Evolutionary conservation across 2,329 filamentous ascomycete species (phyloP).

Genomic region (Acrodontium crateriforme): DNA sequence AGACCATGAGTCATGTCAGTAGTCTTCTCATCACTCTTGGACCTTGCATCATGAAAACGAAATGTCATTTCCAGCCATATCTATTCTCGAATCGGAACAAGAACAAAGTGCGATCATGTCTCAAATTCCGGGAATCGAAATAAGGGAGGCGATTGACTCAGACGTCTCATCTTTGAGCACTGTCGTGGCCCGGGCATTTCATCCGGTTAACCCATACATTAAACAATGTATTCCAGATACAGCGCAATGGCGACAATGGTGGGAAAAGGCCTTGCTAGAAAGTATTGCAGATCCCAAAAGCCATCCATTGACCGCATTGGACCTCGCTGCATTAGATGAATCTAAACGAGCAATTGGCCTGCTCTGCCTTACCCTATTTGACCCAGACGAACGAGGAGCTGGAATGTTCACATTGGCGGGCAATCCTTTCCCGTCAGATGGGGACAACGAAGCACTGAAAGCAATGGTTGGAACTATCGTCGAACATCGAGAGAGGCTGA

Average conservation of each 20-base stretch:
- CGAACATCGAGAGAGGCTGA: constrained; percentile 5
- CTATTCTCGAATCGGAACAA: too few relatives aligned
- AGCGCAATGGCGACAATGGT: constrained; percentile 10
- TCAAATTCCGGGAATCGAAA: too few relatives aligned
- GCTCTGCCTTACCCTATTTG: constrained; percentile 9
- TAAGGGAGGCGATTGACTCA: neutral
- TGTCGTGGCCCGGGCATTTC: constrained; percentile 16
- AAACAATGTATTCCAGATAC: constrained; percentile 12
- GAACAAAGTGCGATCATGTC: too few relatives aligned
- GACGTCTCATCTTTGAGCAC: constrained; percentile 12
- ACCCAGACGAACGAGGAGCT: constrained; percentile 2
- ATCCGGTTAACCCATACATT: constrained; percentile 13
- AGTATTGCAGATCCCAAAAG: constrained; percentile 7
- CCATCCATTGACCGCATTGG: constrained; percentile 8
- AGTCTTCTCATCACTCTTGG: too few relatives aligned
- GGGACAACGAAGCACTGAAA: constrained; percentile 6
- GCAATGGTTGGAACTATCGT: constrained; percentile 5
- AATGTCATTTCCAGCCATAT: too few relatives aligned
- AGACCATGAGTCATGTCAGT: too few relatives aligned
- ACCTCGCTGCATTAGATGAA: constrained; percentile 1
- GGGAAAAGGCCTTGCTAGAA: constrained; percentile 8
- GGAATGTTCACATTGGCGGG: constrained; percentile 7
- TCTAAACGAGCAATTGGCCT: constrained; percentile 5
- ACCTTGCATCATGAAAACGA: too few relatives aligned
- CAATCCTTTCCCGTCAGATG: constrained; percentile 8